These are phyloP conservation scores for Cladosporium sp. DNA, from an alignment of 2,329 filamentous ascomycete species.

Conservation along the genomic window DNA sequence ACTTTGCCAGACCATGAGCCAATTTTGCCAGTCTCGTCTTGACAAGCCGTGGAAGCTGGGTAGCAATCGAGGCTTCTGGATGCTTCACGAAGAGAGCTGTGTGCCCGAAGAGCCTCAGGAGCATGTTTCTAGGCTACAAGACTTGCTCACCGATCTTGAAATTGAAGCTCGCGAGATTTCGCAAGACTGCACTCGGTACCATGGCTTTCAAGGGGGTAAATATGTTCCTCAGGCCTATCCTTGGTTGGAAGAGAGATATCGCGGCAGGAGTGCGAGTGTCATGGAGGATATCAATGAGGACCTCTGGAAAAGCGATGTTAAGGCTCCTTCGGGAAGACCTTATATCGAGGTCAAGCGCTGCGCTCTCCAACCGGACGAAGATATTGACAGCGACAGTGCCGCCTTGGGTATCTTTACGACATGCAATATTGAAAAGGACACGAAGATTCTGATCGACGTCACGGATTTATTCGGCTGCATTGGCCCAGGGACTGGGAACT, in stretches of 20 bases:
- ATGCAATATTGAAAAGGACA: conserved; percentile 17
- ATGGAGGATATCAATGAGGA: conserved; percentile 15
- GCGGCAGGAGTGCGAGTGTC: conserved; percentile 10
- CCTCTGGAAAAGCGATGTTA: neutral
- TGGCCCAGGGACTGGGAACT: neutral
- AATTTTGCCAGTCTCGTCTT: neutral
- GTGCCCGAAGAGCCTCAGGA: no score
- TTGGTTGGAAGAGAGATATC: conserved; percentile 21
- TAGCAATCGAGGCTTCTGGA: conserved; percentile 24
- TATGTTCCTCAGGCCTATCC: conserved; percentile 23
- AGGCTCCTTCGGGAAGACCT: neutral
- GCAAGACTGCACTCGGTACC: no score
- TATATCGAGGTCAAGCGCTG: conserved; percentile 2
- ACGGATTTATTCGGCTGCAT: conserved; percentile 25
- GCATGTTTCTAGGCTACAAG: no score
- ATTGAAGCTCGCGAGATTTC: neutral
- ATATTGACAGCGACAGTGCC: neutral
- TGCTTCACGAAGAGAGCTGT: conserved; percentile 17
- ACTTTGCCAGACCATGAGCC: conserved; percentile 17
- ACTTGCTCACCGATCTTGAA: neutral
- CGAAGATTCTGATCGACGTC: conserved; percentile 20
- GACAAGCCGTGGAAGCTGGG: conserved; percentile 20
- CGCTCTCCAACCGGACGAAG: neutral
- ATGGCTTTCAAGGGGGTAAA: no score
- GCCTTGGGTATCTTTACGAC: conserved; percentile 26